These are phyloP conservation scores for Fusarium equiseti DNA, from an alignment of 2,329 filamentous ascomycete species.

Conservation along the genomic window DNA sequence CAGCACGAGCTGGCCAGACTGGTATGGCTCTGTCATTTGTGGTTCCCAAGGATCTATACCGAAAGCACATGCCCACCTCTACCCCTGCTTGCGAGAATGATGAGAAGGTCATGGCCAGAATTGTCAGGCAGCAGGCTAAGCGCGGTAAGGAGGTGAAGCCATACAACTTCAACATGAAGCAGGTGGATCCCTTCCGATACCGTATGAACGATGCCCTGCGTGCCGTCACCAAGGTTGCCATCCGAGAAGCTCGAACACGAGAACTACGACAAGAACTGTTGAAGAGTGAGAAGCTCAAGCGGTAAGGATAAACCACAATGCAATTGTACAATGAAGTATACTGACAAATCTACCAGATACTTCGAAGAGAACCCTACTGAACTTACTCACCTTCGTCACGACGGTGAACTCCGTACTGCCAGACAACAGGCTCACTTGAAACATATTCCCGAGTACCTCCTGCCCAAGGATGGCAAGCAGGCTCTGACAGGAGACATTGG, in stretches of 20 bases:
- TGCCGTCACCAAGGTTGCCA: slow-evolving; percentile 87
- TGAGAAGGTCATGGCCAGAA: slow-evolving; percentile 84
- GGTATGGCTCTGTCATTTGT: slow-evolving; percentile 98
- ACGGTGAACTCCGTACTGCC: slow-evolving; percentile 86
- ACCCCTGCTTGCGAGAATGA: slow-evolving; percentile 82
- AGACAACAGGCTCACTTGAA: slow-evolving; percentile 89
- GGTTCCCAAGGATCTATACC: slow-evolving; percentile 82
- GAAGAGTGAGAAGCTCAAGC: slow-evolving; percentile 92
- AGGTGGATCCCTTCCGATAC: slow-evolving; percentile 94
- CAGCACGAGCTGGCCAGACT: slow-evolving; percentile 88
- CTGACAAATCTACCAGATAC: slow-evolving; percentile 61
- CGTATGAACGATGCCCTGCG: slow-evolving; percentile 92
- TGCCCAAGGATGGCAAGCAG: slow-evolving; percentile 82
- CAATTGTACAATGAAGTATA: not conserved
- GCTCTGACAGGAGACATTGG: slow-evolving; percentile 76
- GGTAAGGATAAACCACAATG: slow-evolving; percentile 52
- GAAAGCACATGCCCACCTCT: slow-evolving; percentile 90
- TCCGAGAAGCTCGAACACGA: slow-evolving; percentile 88
- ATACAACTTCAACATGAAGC: slow-evolving; percentile 94
- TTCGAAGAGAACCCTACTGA: slow-evolving; percentile 98
- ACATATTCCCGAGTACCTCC: slow-evolving; percentile 92
- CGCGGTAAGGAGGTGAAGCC: slow-evolving; percentile 85
- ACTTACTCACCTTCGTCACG: slow-evolving; percentile 87
- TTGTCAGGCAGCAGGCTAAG: slow-evolving; percentile 82
- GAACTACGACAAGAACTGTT: slow-evolving; percentile 91